Evolutionary conservation across 768 basidiomycete genomes (phyloP), one percentile per base, ranked within the genome.

Genomic region (Rhizopogon roseolus): DNA sequence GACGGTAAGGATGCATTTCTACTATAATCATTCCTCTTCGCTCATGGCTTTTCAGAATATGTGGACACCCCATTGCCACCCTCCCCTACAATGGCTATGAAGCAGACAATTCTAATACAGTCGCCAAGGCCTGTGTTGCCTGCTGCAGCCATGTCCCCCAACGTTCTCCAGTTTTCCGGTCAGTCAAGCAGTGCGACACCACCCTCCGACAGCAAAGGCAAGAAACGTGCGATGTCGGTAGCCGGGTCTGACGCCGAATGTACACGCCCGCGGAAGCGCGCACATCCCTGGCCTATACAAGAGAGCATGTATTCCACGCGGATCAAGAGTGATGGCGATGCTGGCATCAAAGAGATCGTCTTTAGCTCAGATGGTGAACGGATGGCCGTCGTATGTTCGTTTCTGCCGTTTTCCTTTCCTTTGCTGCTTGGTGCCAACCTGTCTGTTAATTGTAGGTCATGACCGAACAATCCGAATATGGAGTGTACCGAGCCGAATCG

Each of bases 401-500:
- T 8, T 19, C 52, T 27, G 22, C 27, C 25, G 32, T 19, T 19
- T 36, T 49, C 28, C 56, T 36, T 41, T 37, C 38, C 19, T 44
- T 54, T 36, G 29, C 17, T 29, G 48, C 41, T 25, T 29, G 28
- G 46, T 48, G 19, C 32, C 34, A 48, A 48, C 16, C 22, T 48
- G 22, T 22, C 22, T 48, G 22, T 22, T 25, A 19, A 48, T 22
- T 57, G 52, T 55, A 85, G 84, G 82, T 60, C 66, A 72, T 39
- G 85, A 88, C 66, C 73, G 71, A 32, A 80, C 82, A 19, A 70
- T 87, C 45, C 82, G 86, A 42, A 78, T 88, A 63, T 86, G 83
- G 83, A 76, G 75, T 57, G 84, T 75, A 56, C 50, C 62, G 32
- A 71, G 60, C 29, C 69, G 67, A 13, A 64, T 65, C 39, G 87